These are phyloP conservation scores for Tricladium varicosporioides DNA, from an alignment of 2,329 filamentous ascomycete genomes.

Conservation along the genomic window DNA sequence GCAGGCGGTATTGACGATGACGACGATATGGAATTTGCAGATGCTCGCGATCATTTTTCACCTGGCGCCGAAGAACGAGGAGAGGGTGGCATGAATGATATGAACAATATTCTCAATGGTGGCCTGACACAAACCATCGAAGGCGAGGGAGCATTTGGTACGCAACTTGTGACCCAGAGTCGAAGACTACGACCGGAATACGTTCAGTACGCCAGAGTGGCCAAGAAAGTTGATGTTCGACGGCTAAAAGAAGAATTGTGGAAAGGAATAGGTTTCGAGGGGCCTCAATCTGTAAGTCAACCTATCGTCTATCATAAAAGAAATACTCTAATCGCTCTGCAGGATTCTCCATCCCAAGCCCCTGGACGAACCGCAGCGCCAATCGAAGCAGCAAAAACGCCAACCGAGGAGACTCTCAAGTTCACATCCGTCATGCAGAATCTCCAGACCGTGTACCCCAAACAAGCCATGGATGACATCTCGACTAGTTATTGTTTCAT, in stretches of 20 bases:
- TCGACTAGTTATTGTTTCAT: constrained; percentile 95
- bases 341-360: constrained; percentile 26
- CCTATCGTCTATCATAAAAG: background rate
- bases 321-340: constrained; percentile 13
- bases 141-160: constrained; percentile 53
- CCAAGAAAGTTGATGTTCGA: constrained; percentile 70
- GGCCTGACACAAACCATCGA: constrained; percentile 45
- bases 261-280: constrained; percentile 62
- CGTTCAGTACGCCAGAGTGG: constrained; percentile 67
- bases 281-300: constrained; percentile 44
- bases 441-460: constrained; percentile 81
- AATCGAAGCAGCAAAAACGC: constrained; percentile 27
- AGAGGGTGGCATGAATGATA: constrained; percentile 44
- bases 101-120: constrained; percentile 50
- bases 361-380: constrained; percentile 36
- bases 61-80: constrained; percentile 53
- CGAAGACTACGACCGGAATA: constrained; percentile 64
- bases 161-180: constrained; percentile 64
- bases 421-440: constrained; percentile 93
- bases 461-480: constrained; percentile 85
- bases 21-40: constrained; percentile 73
- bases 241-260: constrained; percentile 69
- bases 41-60: constrained; percentile 77
- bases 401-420: constrained; percentile 57
- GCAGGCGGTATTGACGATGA: constrained; percentile 58